A percentile compares a stretch with the other conserved stretches of the same genome.
These are phyloP conservation scores for Aspergillus coremiiformis DNA, from an alignment of 495 filamentous ascomycete species.

Conservation along the genomic window DNA sequence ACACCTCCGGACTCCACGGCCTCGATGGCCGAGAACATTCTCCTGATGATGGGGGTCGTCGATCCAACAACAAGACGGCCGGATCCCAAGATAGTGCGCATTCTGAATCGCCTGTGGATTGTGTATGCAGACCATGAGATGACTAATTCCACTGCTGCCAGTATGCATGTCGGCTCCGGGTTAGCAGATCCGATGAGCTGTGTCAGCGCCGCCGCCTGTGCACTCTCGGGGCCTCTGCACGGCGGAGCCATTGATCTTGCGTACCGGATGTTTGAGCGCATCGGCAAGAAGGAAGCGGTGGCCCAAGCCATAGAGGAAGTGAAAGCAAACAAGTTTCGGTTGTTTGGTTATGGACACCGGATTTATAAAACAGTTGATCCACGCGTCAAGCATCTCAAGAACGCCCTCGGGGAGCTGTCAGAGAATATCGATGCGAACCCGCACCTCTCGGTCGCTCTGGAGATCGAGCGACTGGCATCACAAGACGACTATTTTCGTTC, in stretches of 20 bases:
- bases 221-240: constrained; percentile 45
- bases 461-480: too few relatives aligned
- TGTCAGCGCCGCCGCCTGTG: constrained; percentile 28
- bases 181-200: constrained; percentile 40
- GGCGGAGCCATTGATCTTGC: constrained; percentile 47
- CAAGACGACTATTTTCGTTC: too few relatives aligned
- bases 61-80: constrained; percentile 15
- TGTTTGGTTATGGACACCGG: constrained; percentile 51
- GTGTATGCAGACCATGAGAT: constrained; percentile 47
- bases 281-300: constrained; percentile 36
- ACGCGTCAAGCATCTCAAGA: not conserved
- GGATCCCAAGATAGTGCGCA: constrained; percentile 2
- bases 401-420: not conserved
- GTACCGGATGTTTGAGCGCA: constrained; percentile 32
- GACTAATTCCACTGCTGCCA: constrained; percentile 46
- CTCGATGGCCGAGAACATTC: constrained; percentile 36
- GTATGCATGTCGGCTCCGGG: constrained; percentile 42
- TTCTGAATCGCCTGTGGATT: constrained; percentile 10
- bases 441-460: too few relatives aligned
- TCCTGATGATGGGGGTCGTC: constrained; percentile 37
- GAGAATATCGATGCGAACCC: too few relatives aligned
- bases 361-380: constrained; percentile 33
- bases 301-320: constrained; percentile 25
- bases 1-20: constrained; percentile 27
- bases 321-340: constrained; percentile 38